A percentile compares a stretch with the other conserved stretches of the same genome.
Conservation (phyloP, 345 rosid genomes). For the Eucalyptus caleyi region DNA sequence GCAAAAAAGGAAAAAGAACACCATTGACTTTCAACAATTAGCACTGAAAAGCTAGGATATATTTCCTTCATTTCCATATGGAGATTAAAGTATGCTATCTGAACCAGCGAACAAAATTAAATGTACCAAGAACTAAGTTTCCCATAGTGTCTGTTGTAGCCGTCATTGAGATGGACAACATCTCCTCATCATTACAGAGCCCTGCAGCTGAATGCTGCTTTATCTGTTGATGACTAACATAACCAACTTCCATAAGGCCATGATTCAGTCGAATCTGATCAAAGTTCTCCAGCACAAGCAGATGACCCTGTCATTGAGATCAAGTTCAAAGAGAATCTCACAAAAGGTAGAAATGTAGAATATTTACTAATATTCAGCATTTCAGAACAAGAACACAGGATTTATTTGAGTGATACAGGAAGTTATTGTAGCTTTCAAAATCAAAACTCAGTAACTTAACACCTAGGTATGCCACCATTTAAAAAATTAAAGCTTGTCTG, state of each 20-base stretch:
- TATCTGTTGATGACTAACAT: conserved; percentile 31
- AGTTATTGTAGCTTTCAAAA: background rate
- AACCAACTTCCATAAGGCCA: conserved; percentile 83
- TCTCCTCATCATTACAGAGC: conserved; percentile 14
- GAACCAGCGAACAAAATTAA: background rate
- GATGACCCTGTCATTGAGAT: conserved; percentile 56
- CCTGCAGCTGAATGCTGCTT: conserved; percentile 11
- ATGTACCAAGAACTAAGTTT: conserved; percentile 76
- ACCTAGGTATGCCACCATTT: background rate
- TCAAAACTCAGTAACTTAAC: background rate
- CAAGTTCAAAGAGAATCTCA: background rate
- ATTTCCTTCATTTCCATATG: background rate
- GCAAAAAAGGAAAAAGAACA: background rate
- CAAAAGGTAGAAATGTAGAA: background rate
- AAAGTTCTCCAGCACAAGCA: conserved; percentile 74
- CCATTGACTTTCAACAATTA: background rate
- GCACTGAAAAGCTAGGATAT: background rate
- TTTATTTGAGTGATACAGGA: background rate
- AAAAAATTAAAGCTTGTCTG: background rate
- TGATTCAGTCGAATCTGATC: conserved; percentile 49
- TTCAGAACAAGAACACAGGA: background rate
- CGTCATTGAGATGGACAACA: conserved; percentile 71
- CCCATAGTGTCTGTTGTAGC: conserved; percentile 68
- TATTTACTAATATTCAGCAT: background rate
- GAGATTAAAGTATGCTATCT: background rate